These are phyloP conservation scores for Mollisia scopiformis DNA, from an alignment of 2,329 filamentous ascomycete genomes.

Conservation along the genomic window DNA sequence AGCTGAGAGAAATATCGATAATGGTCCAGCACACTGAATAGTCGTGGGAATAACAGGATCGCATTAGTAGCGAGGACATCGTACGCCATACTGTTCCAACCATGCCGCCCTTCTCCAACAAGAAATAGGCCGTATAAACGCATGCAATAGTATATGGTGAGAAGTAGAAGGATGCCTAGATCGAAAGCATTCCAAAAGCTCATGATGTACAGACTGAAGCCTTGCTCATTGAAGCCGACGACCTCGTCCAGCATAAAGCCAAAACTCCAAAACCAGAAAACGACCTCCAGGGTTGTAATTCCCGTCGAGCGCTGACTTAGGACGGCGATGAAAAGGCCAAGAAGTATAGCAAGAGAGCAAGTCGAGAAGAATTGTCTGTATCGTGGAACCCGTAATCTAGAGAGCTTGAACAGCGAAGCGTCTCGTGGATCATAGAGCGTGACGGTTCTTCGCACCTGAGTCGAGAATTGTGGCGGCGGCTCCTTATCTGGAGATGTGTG, in stretches of 20 bases:
- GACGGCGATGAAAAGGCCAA: slow-evolving; percentile 84
- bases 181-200: slow-evolving; percentile 98
- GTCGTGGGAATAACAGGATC: slow-evolving; percentile 83
- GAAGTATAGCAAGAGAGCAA: slow-evolving; percentile 80
- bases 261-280: slow-evolving; percentile 98
- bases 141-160: slow-evolving; percentile 89
- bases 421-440: slow-evolving; percentile 89
- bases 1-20: slow-evolving; percentile 96
- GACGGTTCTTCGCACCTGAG: slow-evolving; percentile 59
- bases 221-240: slow-evolving; percentile 95
- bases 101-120: slow-evolving; percentile 67
- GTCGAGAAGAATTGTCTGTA: slow-evolving; percentile 93
- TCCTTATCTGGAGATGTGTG: slow-evolving; percentile 31
- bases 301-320: slow-evolving; percentile 73
- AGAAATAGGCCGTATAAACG: slow-evolving; percentile 86
- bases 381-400: slow-evolving; percentile 84
- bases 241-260: slow-evolving; percentile 97
- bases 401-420: slow-evolving; percentile 89
- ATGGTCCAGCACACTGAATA: slow-evolving; percentile 92
- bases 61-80: slow-evolving; percentile 93
- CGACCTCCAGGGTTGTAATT: slow-evolving; percentile 82
- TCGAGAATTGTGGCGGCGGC: slow-evolving; percentile 15
- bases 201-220: slow-evolving; percentile 95
- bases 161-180: slow-evolving; percentile 81
- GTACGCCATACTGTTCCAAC: slow-evolving; percentile 83